phyloP scores from a whole-genome alignment of 345 rosid species.

The Syzygium aqueum region DNA sequence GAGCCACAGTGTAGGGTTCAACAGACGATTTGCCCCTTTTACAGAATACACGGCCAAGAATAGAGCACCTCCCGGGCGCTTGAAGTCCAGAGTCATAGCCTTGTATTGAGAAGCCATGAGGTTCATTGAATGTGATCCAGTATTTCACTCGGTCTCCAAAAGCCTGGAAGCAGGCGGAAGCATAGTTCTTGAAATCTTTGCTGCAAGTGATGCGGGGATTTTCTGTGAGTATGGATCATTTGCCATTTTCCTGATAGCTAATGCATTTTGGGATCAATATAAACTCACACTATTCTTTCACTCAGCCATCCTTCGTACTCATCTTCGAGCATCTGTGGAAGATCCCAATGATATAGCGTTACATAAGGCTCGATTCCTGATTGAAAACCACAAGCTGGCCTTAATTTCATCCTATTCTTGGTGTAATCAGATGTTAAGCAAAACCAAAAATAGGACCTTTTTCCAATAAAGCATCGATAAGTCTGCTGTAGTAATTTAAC shows the following conservation, averaged over 20 bases:
- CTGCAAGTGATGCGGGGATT: slow-evolving; percentile 25
- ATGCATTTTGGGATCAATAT: not conserved
- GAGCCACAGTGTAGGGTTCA: slow-evolving; percentile 82
- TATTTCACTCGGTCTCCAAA: slow-evolving; percentile 86
- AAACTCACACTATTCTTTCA: slow-evolving; percentile 55
- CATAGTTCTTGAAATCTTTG: slow-evolving; percentile 61
- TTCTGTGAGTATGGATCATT: not conserved
- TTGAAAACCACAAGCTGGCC: slow-evolving; percentile 6
- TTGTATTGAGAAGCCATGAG: slow-evolving; percentile 72
- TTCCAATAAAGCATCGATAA: slow-evolving; percentile 57
- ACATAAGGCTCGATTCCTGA: slow-evolving; percentile 84
- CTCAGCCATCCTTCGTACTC: slow-evolving; percentile 80
- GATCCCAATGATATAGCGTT: slow-evolving; percentile 98
- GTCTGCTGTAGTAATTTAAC: slow-evolving; percentile 51
- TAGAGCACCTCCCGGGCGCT: slow-evolving; percentile 94
- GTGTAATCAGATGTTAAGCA: not conserved
- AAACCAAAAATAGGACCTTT: slow-evolving; percentile 32
- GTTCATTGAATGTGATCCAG: slow-evolving; percentile 95
- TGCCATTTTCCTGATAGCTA: not conserved
- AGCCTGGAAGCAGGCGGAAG: slow-evolving; percentile 68
- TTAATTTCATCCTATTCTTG: not conserved
- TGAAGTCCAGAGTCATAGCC: slow-evolving; percentile 89
- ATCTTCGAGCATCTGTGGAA: slow-evolving; percentile 87
- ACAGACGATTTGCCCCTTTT: slow-evolving; percentile 61
- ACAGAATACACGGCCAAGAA: slow-evolving; percentile 64